phyloP scores from a whole-genome alignment of 331 rosid genomes.

The Malus hybrid region DNA sequence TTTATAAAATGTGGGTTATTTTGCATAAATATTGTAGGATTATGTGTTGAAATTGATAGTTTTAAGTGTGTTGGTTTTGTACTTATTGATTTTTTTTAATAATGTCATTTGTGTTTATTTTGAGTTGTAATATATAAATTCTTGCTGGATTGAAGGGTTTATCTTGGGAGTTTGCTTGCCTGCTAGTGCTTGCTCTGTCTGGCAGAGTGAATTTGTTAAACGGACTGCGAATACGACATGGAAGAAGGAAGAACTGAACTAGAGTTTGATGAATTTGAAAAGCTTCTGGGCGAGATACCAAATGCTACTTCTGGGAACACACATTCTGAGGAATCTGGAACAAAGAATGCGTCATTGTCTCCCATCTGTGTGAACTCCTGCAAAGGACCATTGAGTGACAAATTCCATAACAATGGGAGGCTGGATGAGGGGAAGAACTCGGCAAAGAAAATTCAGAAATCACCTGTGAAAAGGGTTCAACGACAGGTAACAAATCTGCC shows the following conservation, averaged over 20 bases:
- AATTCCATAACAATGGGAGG: slow-evolving; percentile 14
- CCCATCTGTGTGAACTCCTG: slow-evolving; percentile 14
- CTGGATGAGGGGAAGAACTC: slow-evolving; percentile 24
- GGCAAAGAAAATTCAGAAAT: slow-evolving; percentile 16
- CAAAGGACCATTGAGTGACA: slow-evolving; percentile 14
- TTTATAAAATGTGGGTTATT: neutral
- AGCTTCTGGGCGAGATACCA: slow-evolving; percentile 45
- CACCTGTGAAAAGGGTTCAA: slow-evolving; percentile 18
- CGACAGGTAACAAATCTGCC: slow-evolving; percentile 15
- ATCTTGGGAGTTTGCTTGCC: neutral
- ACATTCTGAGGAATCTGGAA: slow-evolving; percentile 19
- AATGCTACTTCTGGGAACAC: slow-evolving; percentile 31
- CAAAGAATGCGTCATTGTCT: slow-evolving; percentile 9
- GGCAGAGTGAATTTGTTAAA: neutral
- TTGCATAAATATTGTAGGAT: neutral
- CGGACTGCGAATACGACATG: slow-evolving; percentile 13
- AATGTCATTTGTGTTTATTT: neutral
- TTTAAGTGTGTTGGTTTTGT: neutral
- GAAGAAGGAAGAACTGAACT: slow-evolving; percentile 23
- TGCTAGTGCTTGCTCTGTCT: slow-evolving; percentile 8
- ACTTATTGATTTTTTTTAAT: neutral
- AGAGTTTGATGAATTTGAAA: slow-evolving; percentile 42
- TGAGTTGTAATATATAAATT: neutral
- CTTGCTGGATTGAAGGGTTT: neutral
- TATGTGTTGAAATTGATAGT: neutral